phyloP scores from a whole-genome alignment of 208 protist species.

The Trypanosomatidae sp. region DNA sequence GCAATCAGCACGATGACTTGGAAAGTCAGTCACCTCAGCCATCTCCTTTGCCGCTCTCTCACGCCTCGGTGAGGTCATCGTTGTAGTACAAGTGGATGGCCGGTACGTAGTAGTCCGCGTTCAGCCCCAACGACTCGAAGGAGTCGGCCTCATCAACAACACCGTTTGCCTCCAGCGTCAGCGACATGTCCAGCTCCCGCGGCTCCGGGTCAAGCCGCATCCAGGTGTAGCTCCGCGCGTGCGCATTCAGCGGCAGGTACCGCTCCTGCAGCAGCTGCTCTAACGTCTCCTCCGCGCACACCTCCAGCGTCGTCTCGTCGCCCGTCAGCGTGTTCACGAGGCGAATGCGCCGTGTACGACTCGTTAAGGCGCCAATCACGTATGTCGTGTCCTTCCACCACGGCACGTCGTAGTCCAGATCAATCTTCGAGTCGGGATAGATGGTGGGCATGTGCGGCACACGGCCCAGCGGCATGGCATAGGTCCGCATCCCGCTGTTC shows the following conservation, averaged over 20 bases:
- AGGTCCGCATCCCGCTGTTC: slow-evolving; percentile 79
- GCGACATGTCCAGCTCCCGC: slow-evolving; percentile 83
- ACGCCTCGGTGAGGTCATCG: slow-evolving; percentile 92
- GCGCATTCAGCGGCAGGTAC: slow-evolving; percentile 86
- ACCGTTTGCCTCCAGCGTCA: slow-evolving; percentile 90
- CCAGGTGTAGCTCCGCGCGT: slow-evolving; percentile 94
- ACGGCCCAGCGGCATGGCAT: slow-evolving; percentile 85
- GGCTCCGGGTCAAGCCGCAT: slow-evolving; percentile 78
- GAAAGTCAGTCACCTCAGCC: background rate
- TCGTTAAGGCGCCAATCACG: slow-evolving; percentile 84
- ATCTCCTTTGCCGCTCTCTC: background rate
- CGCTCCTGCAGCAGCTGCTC: slow-evolving; percentile 82
- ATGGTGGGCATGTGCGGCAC: slow-evolving; percentile 92
- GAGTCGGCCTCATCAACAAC: slow-evolving; percentile 89
- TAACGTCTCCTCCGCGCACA: slow-evolving; percentile 92
- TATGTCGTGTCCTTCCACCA: slow-evolving; percentile 92
- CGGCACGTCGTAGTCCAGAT: slow-evolving; percentile 81
- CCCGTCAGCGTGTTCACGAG: slow-evolving; percentile 91
- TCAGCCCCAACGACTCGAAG: slow-evolving; percentile 88
- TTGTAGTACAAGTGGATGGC: slow-evolving; percentile 94
- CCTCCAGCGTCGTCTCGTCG: slow-evolving; percentile 89
- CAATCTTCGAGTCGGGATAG: slow-evolving; percentile 79
- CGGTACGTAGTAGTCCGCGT: slow-evolving; percentile 92
- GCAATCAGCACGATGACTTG: too few species aligned
- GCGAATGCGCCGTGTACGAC: slow-evolving; percentile 86